Evolutionary conservation across 148 eudicot genomes (phyloP), one percentile per base, ranked within the genome.

Genomic region (Pharnaceum exiguum): DNA sequence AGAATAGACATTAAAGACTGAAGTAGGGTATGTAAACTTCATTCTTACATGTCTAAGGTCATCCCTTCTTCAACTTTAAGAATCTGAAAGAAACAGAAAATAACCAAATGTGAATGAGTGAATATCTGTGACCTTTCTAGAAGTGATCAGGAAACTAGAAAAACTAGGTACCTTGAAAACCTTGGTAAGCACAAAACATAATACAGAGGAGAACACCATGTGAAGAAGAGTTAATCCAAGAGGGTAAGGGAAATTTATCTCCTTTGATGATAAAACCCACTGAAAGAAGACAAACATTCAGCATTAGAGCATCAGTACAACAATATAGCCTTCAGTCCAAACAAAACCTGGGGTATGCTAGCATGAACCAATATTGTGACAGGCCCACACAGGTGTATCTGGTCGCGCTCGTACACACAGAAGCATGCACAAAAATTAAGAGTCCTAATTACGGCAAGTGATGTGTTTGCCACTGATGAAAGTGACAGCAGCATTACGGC

Each of bases 201-300:
- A 69, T 8, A 86, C 83, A 6, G 99, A 93, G 55, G 99, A 93
- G 77, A 93, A 93, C 51, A 83, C 79, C 99, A 93, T 93, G 75
- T 93, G 99, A 81, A 93, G 95, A 24, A 93, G 86, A 42, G 99
- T 93, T 73, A 93, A 56, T 40, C 90, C 99, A 71, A 93, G 99
- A 57, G 99, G 99, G 68, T 93, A 93, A 10, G 99, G 99, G 70
- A 93, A 93, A 70, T 89, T 93, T 50, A 93, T 81, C 75, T 88
- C 96, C 78, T 93, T 89, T 15, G 99, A 93, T 11, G 96, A 93
- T 71, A 93, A 71, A 76, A 93, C 96, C 99, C 99, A 93, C 99
- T 93, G 98, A 88, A 91, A n/a, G 12, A 59, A 51, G 13, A 18
- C 6, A 53, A 51, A 9, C 23, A 44, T 18, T 35, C 51, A 67